Evolutionary conservation across 768 basidiomycete species (phyloP).

Genomic region (Suillus subluteus): DNA sequence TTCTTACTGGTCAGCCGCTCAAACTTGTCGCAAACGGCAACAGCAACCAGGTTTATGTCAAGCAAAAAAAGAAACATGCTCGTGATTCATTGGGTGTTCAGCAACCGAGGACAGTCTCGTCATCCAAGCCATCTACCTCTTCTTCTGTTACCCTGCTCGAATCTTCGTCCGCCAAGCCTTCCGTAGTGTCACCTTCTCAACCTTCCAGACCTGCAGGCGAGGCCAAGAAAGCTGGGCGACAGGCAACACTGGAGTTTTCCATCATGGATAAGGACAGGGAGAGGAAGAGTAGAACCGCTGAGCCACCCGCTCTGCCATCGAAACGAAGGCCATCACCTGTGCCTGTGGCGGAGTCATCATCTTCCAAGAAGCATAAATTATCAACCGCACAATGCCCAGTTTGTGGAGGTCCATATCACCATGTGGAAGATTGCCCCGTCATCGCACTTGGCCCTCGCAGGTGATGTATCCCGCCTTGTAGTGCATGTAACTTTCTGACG

Average conservation of each 20-base stretch:
- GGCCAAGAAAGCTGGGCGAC: not conserved
- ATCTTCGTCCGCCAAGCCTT: not conserved
- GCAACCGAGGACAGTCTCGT: not conserved
- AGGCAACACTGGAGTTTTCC: not conserved
- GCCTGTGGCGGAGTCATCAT: slow-evolving; percentile 24
- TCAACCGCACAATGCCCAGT: slow-evolving; percentile 46
- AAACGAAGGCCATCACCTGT: slow-evolving; percentile 43
- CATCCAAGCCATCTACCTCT: slow-evolving; percentile 11
- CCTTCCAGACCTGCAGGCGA: not conserved
- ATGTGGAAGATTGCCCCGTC: slow-evolving; percentile 58
- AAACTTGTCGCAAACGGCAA: slow-evolving; percentile 48
- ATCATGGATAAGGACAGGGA: slow-evolving; percentile 4
- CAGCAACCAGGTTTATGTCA: not conserved
- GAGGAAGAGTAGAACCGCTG: not conserved
- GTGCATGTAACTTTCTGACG: slow-evolving; percentile 12
- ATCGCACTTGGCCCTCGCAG: slow-evolving; percentile 55
- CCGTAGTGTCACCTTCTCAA: slow-evolving; percentile 4
- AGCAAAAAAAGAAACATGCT: slow-evolving; percentile 5
- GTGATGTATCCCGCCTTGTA: slow-evolving; percentile 37
- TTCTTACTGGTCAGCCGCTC: slow-evolving; percentile 69
- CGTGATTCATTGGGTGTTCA: not conserved
- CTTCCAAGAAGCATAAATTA: slow-evolving; percentile 43
- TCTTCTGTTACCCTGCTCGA: not conserved
- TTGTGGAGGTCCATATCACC: slow-evolving; percentile 50
- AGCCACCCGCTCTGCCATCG: slow-evolving; percentile 22